These are phyloP conservation scores for Leccinum holopus DNA, from an alignment of 1,284 basidiomycete species.

Conservation along the genomic window DNA sequence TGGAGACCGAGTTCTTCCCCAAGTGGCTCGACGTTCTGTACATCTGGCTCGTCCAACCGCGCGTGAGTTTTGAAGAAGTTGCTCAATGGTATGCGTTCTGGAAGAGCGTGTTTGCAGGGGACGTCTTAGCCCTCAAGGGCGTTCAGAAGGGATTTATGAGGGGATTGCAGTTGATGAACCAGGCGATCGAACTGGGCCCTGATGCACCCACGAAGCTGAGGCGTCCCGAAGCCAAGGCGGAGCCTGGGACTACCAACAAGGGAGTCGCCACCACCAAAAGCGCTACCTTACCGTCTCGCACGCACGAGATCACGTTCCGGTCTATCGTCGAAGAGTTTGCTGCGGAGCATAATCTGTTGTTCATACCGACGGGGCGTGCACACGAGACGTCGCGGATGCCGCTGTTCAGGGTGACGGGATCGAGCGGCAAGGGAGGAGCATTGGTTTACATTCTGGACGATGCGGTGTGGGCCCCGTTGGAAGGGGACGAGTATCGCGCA, in stretches of 20 bases:
- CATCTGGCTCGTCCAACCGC: constrained; percentile 85
- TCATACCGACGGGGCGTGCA: constrained; percentile 81
- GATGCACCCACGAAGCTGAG: constrained; percentile 66
- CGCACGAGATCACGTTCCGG: constrained; percentile 86
- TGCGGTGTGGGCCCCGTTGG: constrained; percentile 72
- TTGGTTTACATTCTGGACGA: constrained; percentile 86
- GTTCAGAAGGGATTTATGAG: constrained; percentile 79
- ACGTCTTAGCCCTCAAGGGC: constrained; percentile 61
- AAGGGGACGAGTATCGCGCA: constrained; percentile 58
- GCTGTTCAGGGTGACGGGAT: constrained; percentile 78
- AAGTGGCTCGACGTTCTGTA: constrained; percentile 94
- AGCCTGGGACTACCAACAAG: constrained; percentile 31
- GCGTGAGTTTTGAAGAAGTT: constrained; percentile 85
- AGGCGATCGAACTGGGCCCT: constrained; percentile 80
- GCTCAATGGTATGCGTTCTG: constrained; percentile 91
- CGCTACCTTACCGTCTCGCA: constrained; percentile 42
- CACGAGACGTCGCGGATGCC: constrained; percentile 84
- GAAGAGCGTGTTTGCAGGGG: constrained; percentile 78
- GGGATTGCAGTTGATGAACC: constrained; percentile 90
- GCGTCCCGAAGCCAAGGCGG: constrained; percentile 59
- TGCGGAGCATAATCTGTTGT: constrained; percentile 80
- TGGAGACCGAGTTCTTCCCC: constrained; percentile 92
- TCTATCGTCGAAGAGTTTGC: constrained; percentile 88
- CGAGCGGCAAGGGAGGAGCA: constrained; percentile 82
- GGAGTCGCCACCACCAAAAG: constrained; percentile 13